phyloP scores from a whole-genome alignment of 2,329 filamentous ascomycete species.

The Alternaria consortialis region DNA sequence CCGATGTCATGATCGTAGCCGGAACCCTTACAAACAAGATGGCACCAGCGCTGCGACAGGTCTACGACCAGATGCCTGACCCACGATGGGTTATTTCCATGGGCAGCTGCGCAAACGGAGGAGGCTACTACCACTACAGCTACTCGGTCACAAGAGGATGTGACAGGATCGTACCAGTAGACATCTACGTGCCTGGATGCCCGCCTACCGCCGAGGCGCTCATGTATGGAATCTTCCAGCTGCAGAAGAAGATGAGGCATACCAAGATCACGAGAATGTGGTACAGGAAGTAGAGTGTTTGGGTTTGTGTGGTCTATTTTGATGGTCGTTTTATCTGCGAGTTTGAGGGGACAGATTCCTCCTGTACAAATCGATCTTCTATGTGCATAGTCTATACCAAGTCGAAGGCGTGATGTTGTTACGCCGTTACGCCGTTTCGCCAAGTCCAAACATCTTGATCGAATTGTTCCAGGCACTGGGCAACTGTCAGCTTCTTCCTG shows the following conservation, averaged over 20 bases:
- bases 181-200: slow-evolving; percentile 83
- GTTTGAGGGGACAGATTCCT: slow-evolving; percentile 20
- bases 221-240: slow-evolving; percentile 73
- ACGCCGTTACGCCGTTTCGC: slow-evolving; percentile 32
- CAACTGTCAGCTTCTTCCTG: slow-evolving; percentile 5
- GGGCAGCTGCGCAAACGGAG: slow-evolving; percentile 85
- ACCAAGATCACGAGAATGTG: slow-evolving; percentile 66
- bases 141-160: slow-evolving; percentile 81
- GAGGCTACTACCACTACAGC: slow-evolving; percentile 87
- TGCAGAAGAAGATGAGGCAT: slow-evolving; percentile 79
- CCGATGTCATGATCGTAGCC: slow-evolving; percentile 94
- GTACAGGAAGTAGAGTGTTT: slow-evolving; percentile 60
- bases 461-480: slow-evolving; percentile 51
- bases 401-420: slow-evolving; percentile 8
- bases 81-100: slow-evolving; percentile 87
- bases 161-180: slow-evolving; percentile 82
- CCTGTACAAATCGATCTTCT: slow-evolving; percentile 24
- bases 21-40: slow-evolving; percentile 96
- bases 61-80: slow-evolving; percentile 96
- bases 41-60: slow-evolving; percentile 87
- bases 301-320: slow-evolving; percentile 20
- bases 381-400: slow-evolving; percentile 17
- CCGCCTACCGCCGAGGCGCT: slow-evolving; percentile 64
- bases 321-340: slow-evolving; percentile 32
- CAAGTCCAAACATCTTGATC: slow-evolving; percentile 52